Evolutionary conservation across 345 rosid genomes (phyloP).

Genomic region (thale cress (Arabidopsis thaliana)): TAIR10.1 NC_003075.7:15861001-15861500

Average conservation of each 20-base stretch:
- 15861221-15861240: background rate
- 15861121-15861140: slow-evolving; percentile 29
- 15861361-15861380: background rate
- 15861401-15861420: background rate
- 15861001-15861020: slow-evolving; percentile 43
- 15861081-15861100: slow-evolving; percentile 52
- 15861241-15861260: slow-evolving; percentile 3
- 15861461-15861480: background rate
- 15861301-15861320: background rate
- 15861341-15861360: background rate
- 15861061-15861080: slow-evolving; percentile 45
- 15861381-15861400: background rate
- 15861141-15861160: slow-evolving; percentile 16
- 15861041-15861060: slow-evolving; percentile 12
- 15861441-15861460: background rate
- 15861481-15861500: background rate
- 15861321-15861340: background rate
- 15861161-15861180: background rate
- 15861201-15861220: background rate
- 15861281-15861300: background rate
- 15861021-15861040: slow-evolving; percentile 27
- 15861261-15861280: background rate
- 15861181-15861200: too few species aligned
- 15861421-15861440: background rate
- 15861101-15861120: slow-evolving; percentile 41